Evolutionary conservation across 2,329 filamentous ascomycete species (phyloP).

Genomic region (Alternaria sp.): DNA sequence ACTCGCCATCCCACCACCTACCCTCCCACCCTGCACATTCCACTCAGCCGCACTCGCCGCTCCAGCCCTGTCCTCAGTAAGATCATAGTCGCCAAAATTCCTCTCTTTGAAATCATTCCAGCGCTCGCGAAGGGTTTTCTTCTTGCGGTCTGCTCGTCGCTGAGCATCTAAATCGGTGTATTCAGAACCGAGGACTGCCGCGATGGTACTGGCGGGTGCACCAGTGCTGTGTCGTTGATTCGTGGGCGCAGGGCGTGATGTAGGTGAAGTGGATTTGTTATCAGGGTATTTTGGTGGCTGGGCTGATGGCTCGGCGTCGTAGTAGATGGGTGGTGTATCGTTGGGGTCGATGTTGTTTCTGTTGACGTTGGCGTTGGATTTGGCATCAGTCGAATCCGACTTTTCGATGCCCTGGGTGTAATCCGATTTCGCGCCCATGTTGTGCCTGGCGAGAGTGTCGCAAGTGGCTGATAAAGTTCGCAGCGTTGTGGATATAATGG

Average conservation of each 20-base stretch:
- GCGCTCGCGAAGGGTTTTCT: slow-evolving; percentile 11
- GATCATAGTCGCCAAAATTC: slow-evolving; percentile 1
- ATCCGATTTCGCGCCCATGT: neutral
- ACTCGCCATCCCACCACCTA: neutral
- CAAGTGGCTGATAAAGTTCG: neutral
- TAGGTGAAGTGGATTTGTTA: neutral
- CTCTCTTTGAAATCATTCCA: slow-evolving; percentile 15
- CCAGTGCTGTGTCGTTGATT: slow-evolving; percentile 1
- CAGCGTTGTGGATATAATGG: neutral
- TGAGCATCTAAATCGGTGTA: slow-evolving; percentile 10
- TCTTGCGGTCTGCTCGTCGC: slow-evolving; percentile 9
- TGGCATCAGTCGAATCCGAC: neutral
- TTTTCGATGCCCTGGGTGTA: neutral
- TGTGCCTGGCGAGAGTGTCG: neutral
- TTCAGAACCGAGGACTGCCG: slow-evolving; percentile 9
- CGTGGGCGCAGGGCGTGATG: neutral
- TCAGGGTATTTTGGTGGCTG: slow-evolving; percentile 11
- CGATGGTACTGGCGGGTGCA: slow-evolving; percentile 4
- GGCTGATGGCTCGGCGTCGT: slow-evolving; percentile 14
- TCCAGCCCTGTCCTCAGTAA: neutral
- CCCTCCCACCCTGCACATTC: slow-evolving; percentile 9
- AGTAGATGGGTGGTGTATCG: slow-evolving; percentile 5
- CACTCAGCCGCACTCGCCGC: slow-evolving; percentile 2
- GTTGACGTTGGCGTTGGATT: neutral
- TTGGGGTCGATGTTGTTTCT: neutral